Conservation (phyloP, 148 eudicot species). For the Gaultheria prostrata region DNA sequence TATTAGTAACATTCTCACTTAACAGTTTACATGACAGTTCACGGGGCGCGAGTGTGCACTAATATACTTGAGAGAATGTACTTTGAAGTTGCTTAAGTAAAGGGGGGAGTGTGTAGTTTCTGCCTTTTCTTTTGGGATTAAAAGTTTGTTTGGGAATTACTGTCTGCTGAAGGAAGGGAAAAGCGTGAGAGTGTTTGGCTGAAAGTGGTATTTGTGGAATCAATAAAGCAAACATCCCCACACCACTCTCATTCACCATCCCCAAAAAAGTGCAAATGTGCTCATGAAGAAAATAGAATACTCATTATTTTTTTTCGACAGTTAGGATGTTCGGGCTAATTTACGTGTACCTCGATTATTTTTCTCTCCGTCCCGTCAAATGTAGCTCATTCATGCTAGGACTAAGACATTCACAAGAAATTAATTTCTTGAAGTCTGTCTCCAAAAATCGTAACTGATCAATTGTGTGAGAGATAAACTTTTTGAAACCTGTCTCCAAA, state of each 20-base stretch:
- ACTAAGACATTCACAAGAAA: too few species aligned
- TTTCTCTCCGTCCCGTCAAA: background rate
- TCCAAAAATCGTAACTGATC: background rate
- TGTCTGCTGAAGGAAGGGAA: constrained; percentile 22
- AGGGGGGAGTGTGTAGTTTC: background rate
- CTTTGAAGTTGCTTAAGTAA: background rate
- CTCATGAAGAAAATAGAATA: background rate
- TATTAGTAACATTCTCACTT: background rate
- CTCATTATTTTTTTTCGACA: fast-evolving
- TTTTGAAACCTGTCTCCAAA: background rate
- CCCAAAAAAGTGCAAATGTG: background rate
- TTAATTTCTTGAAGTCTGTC: too few species aligned
- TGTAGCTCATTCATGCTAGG: fast-evolving
- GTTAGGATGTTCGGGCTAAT: too few species aligned
- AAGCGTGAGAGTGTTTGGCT: constrained; percentile 8
- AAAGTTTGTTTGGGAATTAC: constrained; percentile 8
- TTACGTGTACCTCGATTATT: background rate
- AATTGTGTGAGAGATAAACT: too few species aligned
- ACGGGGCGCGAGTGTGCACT: background rate
- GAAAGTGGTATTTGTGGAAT: constrained; percentile 20
- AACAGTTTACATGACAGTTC: background rate
- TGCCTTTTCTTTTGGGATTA: background rate
- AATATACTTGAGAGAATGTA: background rate
- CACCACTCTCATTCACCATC: background rate
- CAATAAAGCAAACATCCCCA: constrained; percentile 14